A percentile compares a stretch with the other conserved stretches of the same genome.
Conservation (phyloP, 1,139 yeast species). For the Scheffersomyces titani region DNA sequence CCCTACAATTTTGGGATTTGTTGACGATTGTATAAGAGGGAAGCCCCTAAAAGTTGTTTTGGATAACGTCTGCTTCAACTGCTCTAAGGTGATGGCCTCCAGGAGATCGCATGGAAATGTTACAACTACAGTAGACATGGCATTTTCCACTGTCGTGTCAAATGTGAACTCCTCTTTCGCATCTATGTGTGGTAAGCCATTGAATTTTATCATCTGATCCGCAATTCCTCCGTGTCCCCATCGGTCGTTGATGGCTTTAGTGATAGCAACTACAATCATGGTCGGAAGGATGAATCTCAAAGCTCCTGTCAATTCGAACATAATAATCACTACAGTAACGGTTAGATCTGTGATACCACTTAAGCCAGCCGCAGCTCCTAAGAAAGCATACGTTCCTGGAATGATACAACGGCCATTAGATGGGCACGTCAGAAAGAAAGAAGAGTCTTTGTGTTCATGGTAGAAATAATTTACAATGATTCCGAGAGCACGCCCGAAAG, state of each 20-base stretch:
- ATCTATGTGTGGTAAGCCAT: conserved; percentile 86
- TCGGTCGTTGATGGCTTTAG: conserved; percentile 72
- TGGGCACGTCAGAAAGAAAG: conserved; percentile 51
- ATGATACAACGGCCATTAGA: conserved; percentile 59
- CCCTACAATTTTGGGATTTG: conserved; percentile 36
- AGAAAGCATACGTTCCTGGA: conserved; percentile 91
- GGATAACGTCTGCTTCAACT: conserved; percentile 37
- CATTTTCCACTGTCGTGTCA: conserved; percentile 54
- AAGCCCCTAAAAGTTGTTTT: conserved; percentile 51
- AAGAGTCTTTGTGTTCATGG: conserved; percentile 38
- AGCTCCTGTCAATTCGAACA: conserved; percentile 97
- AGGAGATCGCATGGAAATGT: conserved; percentile 44
- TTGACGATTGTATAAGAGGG: conserved; percentile 49
- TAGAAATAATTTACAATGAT: conserved; percentile 62
- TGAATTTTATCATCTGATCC: conserved; percentile 88
- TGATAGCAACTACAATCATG: conserved; percentile 94
- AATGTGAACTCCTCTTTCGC: conserved; percentile 66
- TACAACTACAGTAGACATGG: conserved; percentile 63
- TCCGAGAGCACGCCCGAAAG: conserved; percentile 87
- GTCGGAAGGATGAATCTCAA: conserved; percentile 87
- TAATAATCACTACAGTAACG: conserved; percentile 88
- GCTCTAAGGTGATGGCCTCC: conserved; percentile 31
- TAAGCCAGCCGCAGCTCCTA: conserved; percentile 97
- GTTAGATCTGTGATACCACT: conserved; percentile 93
- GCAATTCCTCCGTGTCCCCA: conserved; percentile 90